Percentiles rank a stretch among this genome's conserved stretches.
phyloP scores from a whole-genome alignment of 2,329 filamentous ascomycete genomes.

The Pseudogymnoascus sp. region DNA sequence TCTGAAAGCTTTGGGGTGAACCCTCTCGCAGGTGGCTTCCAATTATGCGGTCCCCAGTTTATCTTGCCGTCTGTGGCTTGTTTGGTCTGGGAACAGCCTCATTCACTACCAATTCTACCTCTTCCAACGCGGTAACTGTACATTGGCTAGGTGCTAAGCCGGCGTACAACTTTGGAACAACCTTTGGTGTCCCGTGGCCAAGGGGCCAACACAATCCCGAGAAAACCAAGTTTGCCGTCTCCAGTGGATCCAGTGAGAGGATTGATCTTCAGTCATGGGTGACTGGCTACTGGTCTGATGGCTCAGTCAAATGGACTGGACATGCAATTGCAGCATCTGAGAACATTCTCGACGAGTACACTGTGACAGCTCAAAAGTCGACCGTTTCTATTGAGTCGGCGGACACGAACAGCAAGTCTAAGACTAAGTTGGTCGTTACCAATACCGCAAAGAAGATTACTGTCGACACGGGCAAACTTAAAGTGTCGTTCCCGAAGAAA shows the following conservation, averaged over 20 bases:
- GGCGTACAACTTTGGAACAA: conserved; percentile 17
- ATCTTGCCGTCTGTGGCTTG: neutral
- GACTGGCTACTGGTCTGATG: conserved; percentile 53
- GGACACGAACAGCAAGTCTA: neutral
- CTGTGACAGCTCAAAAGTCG: conserved; percentile 26
- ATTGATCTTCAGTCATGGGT: conserved; percentile 45
- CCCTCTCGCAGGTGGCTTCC: neutral
- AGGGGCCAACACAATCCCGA: conserved; percentile 15
- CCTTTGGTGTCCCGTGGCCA: conserved; percentile 20
- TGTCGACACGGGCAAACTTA: conserved; percentile 17
- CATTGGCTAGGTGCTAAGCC: conserved; percentile 20
- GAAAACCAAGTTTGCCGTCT: conserved; percentile 16
- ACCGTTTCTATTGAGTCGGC: neutral
- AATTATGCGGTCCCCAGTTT: conserved; percentile 4
- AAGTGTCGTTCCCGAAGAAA: conserved; percentile 17
- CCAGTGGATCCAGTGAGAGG: conserved; percentile 6
- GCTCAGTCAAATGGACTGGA: conserved; percentile 54
- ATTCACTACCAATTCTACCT: neutral
- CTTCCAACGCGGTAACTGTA: conserved; percentile 6
- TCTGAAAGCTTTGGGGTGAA: neutral
- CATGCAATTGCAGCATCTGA: conserved; percentile 42
- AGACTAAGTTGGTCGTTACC: neutral
- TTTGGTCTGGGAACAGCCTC: neutral
- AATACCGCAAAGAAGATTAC: conserved; percentile 10
- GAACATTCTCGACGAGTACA: conserved; percentile 36